Conservation (phyloP, 768 basidiomycete genomes). For the Artomyces pyxidatus region DNA sequence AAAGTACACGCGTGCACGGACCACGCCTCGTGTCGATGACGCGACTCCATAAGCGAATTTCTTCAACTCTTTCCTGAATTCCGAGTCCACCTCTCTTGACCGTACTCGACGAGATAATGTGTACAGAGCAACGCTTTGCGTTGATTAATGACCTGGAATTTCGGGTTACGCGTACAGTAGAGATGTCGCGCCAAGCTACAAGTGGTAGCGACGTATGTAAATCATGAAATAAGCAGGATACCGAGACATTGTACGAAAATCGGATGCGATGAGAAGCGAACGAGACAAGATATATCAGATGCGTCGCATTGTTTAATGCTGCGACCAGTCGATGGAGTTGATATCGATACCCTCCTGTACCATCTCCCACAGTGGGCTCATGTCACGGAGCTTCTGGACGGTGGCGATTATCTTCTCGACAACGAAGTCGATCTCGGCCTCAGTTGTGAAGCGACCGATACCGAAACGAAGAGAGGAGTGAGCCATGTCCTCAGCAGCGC, state of each 20-base stretch:
- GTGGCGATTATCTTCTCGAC: conserved; percentile 78
- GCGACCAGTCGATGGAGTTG: conserved; percentile 91
- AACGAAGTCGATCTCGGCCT: conserved; percentile 94
- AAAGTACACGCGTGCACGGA: conserved; percentile 1
- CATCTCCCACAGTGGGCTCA: conserved; percentile 99
- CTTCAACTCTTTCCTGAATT: too few relatives aligned
- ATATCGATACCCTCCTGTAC: conserved; percentile 98
- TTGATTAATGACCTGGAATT: too few relatives aligned
- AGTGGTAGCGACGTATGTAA: too few relatives aligned
- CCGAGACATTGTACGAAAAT: too few relatives aligned
- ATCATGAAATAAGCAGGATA: too few relatives aligned
- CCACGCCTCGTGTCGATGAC: too few relatives aligned
- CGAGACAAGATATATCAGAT: neutral
- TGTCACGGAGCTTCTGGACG: conserved; percentile 85
- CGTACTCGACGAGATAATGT: too few relatives aligned
- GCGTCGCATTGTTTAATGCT: conserved; percentile 31
- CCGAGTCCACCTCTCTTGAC: too few relatives aligned
- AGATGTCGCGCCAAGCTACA: too few relatives aligned
- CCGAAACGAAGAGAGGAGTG: conserved; percentile 97
- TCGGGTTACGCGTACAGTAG: too few relatives aligned
- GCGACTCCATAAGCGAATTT: too few relatives aligned
- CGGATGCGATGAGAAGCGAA: neutral
- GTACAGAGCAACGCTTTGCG: too few relatives aligned
- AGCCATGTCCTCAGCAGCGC: conserved; percentile 98
- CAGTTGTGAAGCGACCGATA: conserved; percentile 95